phyloP scores from a whole-genome alignment of 371 early-diverging fungal genomes.

The Mucor plumbeus region DNA sequence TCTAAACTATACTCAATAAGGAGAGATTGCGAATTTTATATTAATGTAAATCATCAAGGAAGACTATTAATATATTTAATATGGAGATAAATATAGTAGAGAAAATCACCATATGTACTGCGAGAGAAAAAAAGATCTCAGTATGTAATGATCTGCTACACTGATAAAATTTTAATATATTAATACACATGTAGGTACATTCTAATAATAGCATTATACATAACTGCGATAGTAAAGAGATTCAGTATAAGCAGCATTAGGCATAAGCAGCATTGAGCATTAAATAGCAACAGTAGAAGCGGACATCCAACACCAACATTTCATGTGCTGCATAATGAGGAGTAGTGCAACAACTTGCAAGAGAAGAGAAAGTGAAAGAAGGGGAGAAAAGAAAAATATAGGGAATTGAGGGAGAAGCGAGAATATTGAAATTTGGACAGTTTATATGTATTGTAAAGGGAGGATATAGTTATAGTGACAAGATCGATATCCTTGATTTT shows the following conservation, averaged over 20 bases:
- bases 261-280: no score
- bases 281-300: neutral
- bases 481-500: neutral
- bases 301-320: neutral
- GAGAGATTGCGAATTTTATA: slow-evolving; percentile 4
- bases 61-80: slow-evolving; percentile 8
- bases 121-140: neutral
- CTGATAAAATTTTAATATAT: neutral
- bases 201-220: neutral
- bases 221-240: no score
- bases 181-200: neutral
- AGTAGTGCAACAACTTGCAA: neutral
- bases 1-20: neutral
- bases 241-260: no score
- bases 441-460: slow-evolving; percentile 10
- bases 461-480: neutral
- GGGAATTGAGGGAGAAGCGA: slow-evolving; percentile 4
- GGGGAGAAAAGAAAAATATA: neutral
- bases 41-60: slow-evolving; percentile 7
- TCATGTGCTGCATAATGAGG: neutral
- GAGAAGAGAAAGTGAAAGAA: neutral
- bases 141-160: neutral
- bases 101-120: neutral
- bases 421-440: slow-evolving; percentile 6
- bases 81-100: slow-evolving; percentile 7